These are phyloP conservation scores for Vitis labrusca DNA, from an alignment of 164 flowering plant genomes.

Conservation along the genomic window DNA sequence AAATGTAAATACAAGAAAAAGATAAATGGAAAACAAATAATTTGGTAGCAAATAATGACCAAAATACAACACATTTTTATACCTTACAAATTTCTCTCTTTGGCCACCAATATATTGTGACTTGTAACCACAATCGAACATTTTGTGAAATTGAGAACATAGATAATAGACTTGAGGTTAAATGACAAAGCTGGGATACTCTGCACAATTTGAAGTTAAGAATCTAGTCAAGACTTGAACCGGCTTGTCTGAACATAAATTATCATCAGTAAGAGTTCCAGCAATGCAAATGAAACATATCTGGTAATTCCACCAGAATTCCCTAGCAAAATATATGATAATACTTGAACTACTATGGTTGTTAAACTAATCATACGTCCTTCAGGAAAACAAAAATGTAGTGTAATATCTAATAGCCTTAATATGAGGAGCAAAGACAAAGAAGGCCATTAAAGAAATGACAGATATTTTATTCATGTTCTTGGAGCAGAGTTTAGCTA, in stretches of 20 bases:
- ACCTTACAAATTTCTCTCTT: constrained; percentile 75
- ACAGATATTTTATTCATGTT: too few relatives aligned
- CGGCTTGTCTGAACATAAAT: not conserved
- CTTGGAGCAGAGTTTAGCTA: too few relatives aligned
- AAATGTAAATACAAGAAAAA: not conserved
- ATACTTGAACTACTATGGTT: too few relatives aligned
- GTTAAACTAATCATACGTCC: too few relatives aligned
- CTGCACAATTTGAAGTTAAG: not conserved
- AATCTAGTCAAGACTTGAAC: not conserved
- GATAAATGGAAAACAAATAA: not conserved
- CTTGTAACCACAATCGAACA: constrained; percentile 67
- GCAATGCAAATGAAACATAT: not conserved
- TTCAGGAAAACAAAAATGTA: too few relatives aligned
- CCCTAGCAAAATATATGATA: too few relatives aligned
- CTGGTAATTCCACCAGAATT: not conserved
- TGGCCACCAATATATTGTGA: constrained; percentile 60
- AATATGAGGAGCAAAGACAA: too few relatives aligned
- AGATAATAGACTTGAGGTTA: constrained; percentile 12
- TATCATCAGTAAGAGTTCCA: not conserved
- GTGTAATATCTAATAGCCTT: too few relatives aligned
- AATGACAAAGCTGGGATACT: not conserved
- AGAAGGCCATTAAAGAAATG: too few relatives aligned
- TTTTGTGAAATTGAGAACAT: constrained; percentile 27
- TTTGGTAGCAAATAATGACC: not conserved
- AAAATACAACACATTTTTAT: constrained; percentile 8